Percentiles rank a stretch among this genome's conserved stretches.
These are phyloP conservation scores for Linum trigynum DNA, from an alignment of 345 rosid genomes.

Conservation along the genomic window DNA sequence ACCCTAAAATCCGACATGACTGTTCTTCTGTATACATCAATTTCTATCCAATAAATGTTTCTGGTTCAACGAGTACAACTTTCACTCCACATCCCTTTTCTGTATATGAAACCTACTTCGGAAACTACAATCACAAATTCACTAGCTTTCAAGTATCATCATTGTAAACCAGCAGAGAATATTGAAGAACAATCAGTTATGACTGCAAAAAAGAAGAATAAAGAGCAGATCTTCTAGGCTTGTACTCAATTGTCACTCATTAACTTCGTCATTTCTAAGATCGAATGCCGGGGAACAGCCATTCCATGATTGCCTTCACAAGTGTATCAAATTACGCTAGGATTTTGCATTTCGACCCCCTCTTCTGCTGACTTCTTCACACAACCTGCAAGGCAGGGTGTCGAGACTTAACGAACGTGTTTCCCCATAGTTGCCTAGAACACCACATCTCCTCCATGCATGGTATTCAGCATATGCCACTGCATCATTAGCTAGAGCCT, in stretches of 20 bases:
- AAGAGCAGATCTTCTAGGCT: too few relatives aligned
- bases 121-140: not conserved
- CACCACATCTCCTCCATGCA: conserved; percentile 92
- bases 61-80: too few relatives aligned
- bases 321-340: not conserved
- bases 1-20: too few relatives aligned
- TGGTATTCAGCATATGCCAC: conserved; percentile 82
- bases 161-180: not conserved
- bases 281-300: not conserved
- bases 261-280: not conserved
- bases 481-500: conserved; percentile 54
- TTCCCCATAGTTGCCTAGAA: conserved; percentile 53
- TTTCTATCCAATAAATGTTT: too few relatives aligned
- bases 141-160: not conserved
- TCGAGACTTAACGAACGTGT: conserved; percentile 64
- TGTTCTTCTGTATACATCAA: too few relatives aligned
- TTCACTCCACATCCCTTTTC: not conserved
- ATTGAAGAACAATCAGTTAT: not conserved
- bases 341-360: conserved; percentile 51
- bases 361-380: conserved; percentile 61
- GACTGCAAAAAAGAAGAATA: not conserved
- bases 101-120: not conserved
- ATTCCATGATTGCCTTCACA: not conserved
- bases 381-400: conserved; percentile 81
- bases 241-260: too few relatives aligned